Percentiles rank a stretch among this genome's conserved stretches.
Evolutionary conservation across 148 eudicot genomes (phyloP).

Genomic region (Cornus controversa): DNA sequence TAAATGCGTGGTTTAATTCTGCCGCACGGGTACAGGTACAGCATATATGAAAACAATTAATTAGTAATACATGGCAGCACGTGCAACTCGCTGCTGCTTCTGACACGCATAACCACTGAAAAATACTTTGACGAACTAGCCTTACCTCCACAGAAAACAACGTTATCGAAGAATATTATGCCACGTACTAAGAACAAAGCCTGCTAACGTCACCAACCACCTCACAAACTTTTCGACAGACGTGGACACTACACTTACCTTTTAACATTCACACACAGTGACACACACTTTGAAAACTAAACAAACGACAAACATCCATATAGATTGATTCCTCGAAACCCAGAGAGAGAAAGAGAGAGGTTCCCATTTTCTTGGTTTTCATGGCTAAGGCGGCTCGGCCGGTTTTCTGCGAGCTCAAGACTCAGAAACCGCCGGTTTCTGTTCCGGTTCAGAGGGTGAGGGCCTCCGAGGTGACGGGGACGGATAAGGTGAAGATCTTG

Average conservation of each 20-base stretch:
- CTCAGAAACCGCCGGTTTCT: constrained; percentile 27
- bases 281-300: not conserved
- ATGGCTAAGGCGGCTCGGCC: constrained; percentile 37
- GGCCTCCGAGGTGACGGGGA: constrained; percentile 12
- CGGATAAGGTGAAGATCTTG: constrained; percentile 54
- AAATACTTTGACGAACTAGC: no score
- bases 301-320: not conserved
- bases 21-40: no score
- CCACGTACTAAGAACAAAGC: constrained; percentile 15
- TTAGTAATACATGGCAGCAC: no score
- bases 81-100: no score
- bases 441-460: constrained; percentile 29
- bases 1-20: no score
- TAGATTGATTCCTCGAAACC: not conserved
- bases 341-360: no score
- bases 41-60: no score
- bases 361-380: not conserved
- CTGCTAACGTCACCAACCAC: constrained; percentile 5
- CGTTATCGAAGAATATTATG: constrained; percentile 13
- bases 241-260: constrained; percentile 29
- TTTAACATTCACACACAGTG: no score
- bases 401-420: constrained; percentile 43
- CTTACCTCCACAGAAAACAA: constrained; percentile 15
- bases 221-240: not conserved
- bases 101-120: no score